Base-by-base conservation (phyloP, 2,329 filamentous ascomycete genomes). In the Colletotrichum viniferum region DNA sequence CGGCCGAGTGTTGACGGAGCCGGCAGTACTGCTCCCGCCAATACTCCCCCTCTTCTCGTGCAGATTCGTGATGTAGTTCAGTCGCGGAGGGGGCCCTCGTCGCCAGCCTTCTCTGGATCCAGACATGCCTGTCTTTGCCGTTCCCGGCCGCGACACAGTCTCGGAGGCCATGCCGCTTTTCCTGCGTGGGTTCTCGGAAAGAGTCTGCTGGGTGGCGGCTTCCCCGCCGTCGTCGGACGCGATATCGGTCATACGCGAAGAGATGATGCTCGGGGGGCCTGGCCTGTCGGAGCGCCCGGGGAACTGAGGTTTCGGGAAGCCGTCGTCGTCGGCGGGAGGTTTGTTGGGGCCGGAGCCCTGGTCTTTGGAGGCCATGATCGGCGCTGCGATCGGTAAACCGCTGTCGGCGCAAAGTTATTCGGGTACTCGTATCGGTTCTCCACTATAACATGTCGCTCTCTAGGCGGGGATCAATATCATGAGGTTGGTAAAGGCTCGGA, bases 211-310 rank as follows among this genome's bases (percentile, higher is more conserved):
- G 58, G 81, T 78, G 38, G 86, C 85, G 52, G 80, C 80, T 18
- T 87, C 86, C 58, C 85, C 86, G 24, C 89, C 90, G 78, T 92
- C 90, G 69, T 92, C 89, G 24, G 89, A 91, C 30, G 85, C 88
- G 75, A 92, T 90, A 76, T 92, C 91, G 36, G 93, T 95, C 89
- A 95, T 93, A 76, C 92, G 91, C 73, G 93, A 94, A 32, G 93
- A 95, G 69, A 94, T 93, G 73, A 94, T 88, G 77, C 92, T 94
- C 62, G 91, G 88, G 26, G 90, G 88, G 36, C 90, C 88, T 74
- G 87, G 82, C 58, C 84, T 81, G 56, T 87, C 82, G 81, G 84
- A 84, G 64, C 79, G 83, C 10, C 77, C 79, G 4, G 86, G 84
- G 63, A 86, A 85, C 58, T 86, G 84, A 4, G 86, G 84, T 52